Conservation (phyloP, 441 rosid species). For the Geranium incanum region DNA sequence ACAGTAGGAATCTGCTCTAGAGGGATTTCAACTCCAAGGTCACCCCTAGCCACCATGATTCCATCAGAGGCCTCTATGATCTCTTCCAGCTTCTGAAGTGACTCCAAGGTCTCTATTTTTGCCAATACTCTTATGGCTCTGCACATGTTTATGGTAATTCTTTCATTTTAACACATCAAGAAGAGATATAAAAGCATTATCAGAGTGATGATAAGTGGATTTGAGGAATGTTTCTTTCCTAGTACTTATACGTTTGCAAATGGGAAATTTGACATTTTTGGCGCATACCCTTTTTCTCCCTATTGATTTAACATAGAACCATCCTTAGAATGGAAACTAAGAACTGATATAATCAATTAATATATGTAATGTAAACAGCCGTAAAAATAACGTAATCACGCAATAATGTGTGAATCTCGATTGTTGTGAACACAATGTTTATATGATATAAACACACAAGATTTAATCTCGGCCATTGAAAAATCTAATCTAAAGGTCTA, state of each 20-base stretch:
- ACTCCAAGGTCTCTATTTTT: slow-evolving; percentile 63
- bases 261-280: neutral
- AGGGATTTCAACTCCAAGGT: slow-evolving; percentile 68
- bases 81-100: slow-evolving; percentile 52
- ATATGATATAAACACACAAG: too few relatives aligned
- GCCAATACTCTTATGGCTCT: slow-evolving; percentile 56
- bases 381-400: too few relatives aligned
- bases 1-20: slow-evolving; percentile 68
- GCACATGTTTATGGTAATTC: slow-evolving; percentile 9
- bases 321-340: too few relatives aligned
- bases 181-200: neutral
- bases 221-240: neutral
- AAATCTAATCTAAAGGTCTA: too few relatives aligned
- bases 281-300: neutral
- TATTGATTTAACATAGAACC: too few relatives aligned
- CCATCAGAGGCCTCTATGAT: slow-evolving; percentile 68
- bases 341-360: too few relatives aligned
- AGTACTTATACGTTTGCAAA: neutral
- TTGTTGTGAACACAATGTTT: too few relatives aligned
- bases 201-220: neutral
- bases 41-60: slow-evolving; percentile 71
- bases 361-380: too few relatives aligned
- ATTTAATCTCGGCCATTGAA: too few relatives aligned
- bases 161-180: neutral
- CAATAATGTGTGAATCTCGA: too few relatives aligned